phyloP scores from a whole-genome alignment of 148 eudicot genomes.

The Cornus florida region DNA sequence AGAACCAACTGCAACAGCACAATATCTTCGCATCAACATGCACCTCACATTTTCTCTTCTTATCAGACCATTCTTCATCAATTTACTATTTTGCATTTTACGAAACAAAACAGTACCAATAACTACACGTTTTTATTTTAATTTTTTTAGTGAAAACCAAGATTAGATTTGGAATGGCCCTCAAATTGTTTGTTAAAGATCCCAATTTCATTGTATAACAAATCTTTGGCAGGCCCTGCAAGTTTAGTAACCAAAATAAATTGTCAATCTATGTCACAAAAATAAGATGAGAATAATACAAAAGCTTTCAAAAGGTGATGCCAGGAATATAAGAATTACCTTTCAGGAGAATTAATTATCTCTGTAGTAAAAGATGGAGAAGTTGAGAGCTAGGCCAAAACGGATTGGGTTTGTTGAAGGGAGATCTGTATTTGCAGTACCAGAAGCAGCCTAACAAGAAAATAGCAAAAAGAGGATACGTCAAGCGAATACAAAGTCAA shows the following conservation, averaged over 20 bases:
- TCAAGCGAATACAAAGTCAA: conserved; percentile 2
- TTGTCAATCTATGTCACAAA: too few relatives aligned
- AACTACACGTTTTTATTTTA: too few relatives aligned
- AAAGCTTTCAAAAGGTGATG: background rate
- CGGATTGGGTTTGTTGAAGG: conserved; percentile 97
- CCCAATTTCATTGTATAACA: too few relatives aligned
- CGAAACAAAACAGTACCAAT: conserved; percentile 16
- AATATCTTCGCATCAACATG: background rate
- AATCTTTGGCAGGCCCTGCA: conserved; percentile 76
- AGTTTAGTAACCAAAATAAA: too few relatives aligned
- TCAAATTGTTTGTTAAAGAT: too few relatives aligned
- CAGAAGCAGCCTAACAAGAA: conserved; percentile 55
- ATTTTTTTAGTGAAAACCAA: too few relatives aligned
- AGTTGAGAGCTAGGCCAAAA: conserved; percentile 96
- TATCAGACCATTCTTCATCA: background rate
- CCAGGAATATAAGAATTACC: background rate
- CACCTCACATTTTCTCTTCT: background rate
- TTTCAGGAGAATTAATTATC: too few relatives aligned
- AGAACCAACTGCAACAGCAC: background rate
- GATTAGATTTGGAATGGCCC: too few relatives aligned
- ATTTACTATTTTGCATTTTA: background rate
- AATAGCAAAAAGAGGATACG: conserved; percentile 13
- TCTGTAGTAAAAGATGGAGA: conserved; percentile 96
- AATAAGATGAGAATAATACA: background rate
- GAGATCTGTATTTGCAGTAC: too few relatives aligned